Base-by-base conservation (phyloP, 2,329 filamentous ascomycete genomes). In the Alternaria sp. region DNA sequence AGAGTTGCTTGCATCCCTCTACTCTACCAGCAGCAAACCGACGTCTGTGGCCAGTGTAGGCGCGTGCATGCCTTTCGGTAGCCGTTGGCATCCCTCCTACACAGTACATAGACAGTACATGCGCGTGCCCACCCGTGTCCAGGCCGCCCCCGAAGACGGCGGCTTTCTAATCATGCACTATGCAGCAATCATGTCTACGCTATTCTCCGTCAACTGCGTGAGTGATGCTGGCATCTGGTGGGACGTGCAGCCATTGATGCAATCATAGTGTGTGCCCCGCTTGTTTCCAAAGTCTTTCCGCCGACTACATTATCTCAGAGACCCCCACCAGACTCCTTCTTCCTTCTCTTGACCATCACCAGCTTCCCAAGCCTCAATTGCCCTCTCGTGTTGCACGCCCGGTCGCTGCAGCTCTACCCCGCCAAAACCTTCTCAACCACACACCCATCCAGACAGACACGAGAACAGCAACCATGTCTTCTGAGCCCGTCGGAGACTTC, bases 401-500 rank as follows among this genome's bases (percentile, higher is more conserved):
- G 67, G 68, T 58, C 70, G 71, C 67, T 67, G 67, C 71, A 71
- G 58, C 63, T 68, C 56, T 72, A 67, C 69, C 67, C 70, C 68
- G 62, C 70, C 65, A 70, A 62, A 61, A 54, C 50, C 13, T 31
- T 45, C 33, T 42, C 40, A 45, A 40, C 36, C 29, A 53, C 39
- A 54, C 60, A 63, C 44, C 51, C 39, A 21, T 34, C 5, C 28
- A 26, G 21, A 34, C 28, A 26, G 21, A 34, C 50, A 50, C 44
- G 29, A 45, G 60, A 66, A 60, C 58, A 66, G 58, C 63, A 68
- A 74, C 54, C 62, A 77, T 77, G 74, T 66, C 75, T 73, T 65
- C 75, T 73, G 73, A 78, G 78, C 58, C 75, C 52, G 75, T 77
- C 62, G 81, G 81, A 75, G 82, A 84, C 76, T 67, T 82, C 75